Base-by-base conservation (phyloP, 257 asterid species). In the Fraxinus pennsylvanica region DNA sequence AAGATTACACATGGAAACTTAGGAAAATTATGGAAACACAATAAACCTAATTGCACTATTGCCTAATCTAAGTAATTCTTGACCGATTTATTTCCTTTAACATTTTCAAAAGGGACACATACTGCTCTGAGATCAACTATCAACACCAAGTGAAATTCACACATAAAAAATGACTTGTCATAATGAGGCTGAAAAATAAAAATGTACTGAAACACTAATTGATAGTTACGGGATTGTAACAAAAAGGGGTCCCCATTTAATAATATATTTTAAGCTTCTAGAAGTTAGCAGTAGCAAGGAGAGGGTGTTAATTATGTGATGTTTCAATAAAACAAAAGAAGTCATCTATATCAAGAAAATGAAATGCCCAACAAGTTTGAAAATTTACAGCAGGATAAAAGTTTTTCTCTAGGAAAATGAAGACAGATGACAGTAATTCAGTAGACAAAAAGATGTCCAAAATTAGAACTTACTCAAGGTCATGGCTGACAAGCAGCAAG, bases 401-500 rank as follows among this genome's bases (percentile, higher is more conserved):
- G 59, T 6, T 25, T 47, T 38, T 75, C 61, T 67, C 59, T 25
- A 61, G 35, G 38, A 74, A 71, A 68, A 76, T 38, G 79, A 57
- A 73, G 69, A 76, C 10, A 69, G 72, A 35, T 45, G 15, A 66
- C 50, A 54, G 77, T 38, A 74, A 47, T 36, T 43, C 38, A 75
- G 57, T 39, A 72, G 41, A 54, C 30, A 70, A 66, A 82, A 67
- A 76, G 80, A 71, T 27, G 74, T 54, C 17, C 19, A 73, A 47
- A 43, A 9, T 14, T 52, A 27, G 77, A 78, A 87, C 97, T 91
- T 86, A 91, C 97, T 88, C 86, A 77, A 95, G 93, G 84, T 91
- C 98, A 87, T 95, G 99, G 84, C 98, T 93, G 84, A 95, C 98
- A 82, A 92, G 87, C 74, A 95, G 99, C 84, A 93, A 76, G 5